These are phyloP conservation scores for Aleurites moluccanus DNA, from an alignment of 441 rosid genomes.

Conservation along the genomic window DNA sequence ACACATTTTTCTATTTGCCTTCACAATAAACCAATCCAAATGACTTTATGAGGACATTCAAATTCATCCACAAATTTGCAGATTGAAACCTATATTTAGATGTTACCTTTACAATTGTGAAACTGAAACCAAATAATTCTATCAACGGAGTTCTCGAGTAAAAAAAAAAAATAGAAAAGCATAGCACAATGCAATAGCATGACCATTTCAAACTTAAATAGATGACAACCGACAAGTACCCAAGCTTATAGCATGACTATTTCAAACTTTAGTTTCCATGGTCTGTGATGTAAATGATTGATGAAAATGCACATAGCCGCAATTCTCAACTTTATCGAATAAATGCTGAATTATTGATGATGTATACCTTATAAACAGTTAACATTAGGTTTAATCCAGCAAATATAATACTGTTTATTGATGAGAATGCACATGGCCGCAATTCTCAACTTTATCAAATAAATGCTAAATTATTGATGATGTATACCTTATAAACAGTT, in stretches of 20 bases:
- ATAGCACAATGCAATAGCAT: neutral
- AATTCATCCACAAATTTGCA: neutral
- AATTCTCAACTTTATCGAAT: conserved; percentile 3
- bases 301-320: conserved; percentile 13
- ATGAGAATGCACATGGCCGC: conserved; percentile 12
- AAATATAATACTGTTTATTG: neutral
- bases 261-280: neutral
- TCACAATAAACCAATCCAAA: neutral
- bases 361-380: neutral
- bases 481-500: neutral
- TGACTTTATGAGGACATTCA: neutral
- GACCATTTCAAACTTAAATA: too few relatives aligned
- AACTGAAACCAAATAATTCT: neutral
- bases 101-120: neutral
- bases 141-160: neutral
- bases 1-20: neutral
- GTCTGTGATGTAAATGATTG: conserved; percentile 1
- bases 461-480: neutral
- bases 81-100: neutral
- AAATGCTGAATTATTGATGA: neutral
- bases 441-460: conserved; percentile 5
- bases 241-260: conserved; percentile 1
- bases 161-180: too few relatives aligned
- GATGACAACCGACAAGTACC: too few relatives aligned
- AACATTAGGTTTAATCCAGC: neutral